phyloP scores from a whole-genome alignment of 148 eudicot species.

The Camellia sinensis region DNA sequence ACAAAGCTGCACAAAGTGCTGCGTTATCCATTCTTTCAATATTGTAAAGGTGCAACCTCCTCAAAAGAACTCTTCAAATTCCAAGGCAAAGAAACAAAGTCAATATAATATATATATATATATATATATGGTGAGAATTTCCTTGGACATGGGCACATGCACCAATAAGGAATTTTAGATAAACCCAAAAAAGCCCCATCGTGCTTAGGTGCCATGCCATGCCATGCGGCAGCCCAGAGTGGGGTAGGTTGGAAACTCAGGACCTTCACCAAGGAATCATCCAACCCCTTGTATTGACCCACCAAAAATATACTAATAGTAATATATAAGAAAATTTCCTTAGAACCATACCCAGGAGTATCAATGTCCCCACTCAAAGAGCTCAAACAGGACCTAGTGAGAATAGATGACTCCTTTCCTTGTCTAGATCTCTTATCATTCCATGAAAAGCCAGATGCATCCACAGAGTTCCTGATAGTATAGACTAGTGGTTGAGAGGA shows the following conservation, averaged over 20 bases:
- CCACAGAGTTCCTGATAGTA: constrained; percentile 46
- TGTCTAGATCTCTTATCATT: constrained; percentile 67
- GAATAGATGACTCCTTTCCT: constrained; percentile 58
- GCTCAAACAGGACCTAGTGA: constrained; percentile 64
- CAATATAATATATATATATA: not conserved
- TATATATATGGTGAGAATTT: not conserved
- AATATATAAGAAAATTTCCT: not conserved
- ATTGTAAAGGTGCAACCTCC: constrained; percentile 56
- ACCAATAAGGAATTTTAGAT: not conserved
- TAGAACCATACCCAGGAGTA: constrained; percentile 53
- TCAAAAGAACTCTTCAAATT: constrained; percentile 41
- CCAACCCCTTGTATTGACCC: not conserved
- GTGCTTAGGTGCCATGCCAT: not conserved
- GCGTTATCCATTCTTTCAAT: constrained; percentile 60
- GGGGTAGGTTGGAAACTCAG: not conserved
- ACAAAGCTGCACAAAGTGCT: constrained; percentile 47
- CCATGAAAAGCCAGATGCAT: constrained; percentile 60
- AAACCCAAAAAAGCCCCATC: not conserved
- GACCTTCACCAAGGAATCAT: not conserved
- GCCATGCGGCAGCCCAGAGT: not conserved
- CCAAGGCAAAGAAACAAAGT: not conserved
- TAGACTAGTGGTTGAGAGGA: constrained; percentile 45
- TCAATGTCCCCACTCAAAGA: constrained; percentile 40
- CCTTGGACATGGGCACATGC: not conserved
- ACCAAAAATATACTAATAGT: not conserved